Percentiles rank a stretch among this genome's conserved stretches.
phyloP scores from a whole-genome alignment of 257 asterid genomes.

The Penstemon davidsonii region DNA sequence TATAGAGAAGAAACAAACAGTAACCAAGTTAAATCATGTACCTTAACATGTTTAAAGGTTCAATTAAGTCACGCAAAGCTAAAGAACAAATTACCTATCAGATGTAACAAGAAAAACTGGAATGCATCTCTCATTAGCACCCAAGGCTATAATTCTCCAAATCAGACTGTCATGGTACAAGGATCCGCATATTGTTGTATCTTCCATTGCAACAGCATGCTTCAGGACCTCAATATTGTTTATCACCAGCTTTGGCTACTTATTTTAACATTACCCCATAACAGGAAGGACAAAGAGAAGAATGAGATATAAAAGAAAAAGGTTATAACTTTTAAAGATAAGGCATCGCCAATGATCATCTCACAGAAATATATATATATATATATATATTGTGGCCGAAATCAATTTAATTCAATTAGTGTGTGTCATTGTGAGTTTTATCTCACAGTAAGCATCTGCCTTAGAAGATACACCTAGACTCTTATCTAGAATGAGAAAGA shows the following conservation, averaged over 20 bases:
- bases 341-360: constrained; percentile 14
- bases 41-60: constrained; percentile 10
- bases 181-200: constrained; percentile 65
- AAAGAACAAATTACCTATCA: constrained; percentile 62
- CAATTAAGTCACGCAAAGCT: constrained; percentile 11
- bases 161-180: constrained; percentile 93
- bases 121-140: constrained; percentile 83
- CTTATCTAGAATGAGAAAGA: constrained; percentile 18
- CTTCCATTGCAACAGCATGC: constrained; percentile 64
- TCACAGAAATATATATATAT: background rate
- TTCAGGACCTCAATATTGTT: constrained; percentile 91
- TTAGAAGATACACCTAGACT: constrained; percentile 7
- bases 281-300: constrained; percentile 22
- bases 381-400: constrained; percentile 2
- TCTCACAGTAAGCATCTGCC: constrained; percentile 16
- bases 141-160: constrained; percentile 88
- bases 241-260: constrained; percentile 94
- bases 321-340: constrained; percentile 10
- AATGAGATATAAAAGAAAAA: constrained; percentile 29
- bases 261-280: constrained; percentile 36
- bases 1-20: constrained; percentile 6
- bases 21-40: constrained; percentile 10
- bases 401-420: background rate
- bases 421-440: constrained; percentile 6
- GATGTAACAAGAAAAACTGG: constrained; percentile 85